Evolutionary conservation across 1,284 basidiomycete genomes (phyloP), one percentile per base, ranked within the genome.

Genomic region (Inonotus hispidus): DNA sequence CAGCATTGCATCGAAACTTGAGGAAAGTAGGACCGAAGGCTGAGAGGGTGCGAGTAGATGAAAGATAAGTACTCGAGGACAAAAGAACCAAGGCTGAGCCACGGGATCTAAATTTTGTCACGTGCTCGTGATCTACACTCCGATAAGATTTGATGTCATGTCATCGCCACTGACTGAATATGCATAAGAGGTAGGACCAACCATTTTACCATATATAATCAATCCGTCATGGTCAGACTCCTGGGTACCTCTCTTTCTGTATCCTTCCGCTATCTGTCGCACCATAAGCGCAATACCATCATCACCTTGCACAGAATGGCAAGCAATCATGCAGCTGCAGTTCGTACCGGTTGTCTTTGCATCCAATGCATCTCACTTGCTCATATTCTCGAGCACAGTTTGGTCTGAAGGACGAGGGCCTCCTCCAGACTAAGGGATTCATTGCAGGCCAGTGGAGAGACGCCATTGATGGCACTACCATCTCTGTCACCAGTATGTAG

Each of bases 381-480:
- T 19, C 21, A 35, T 21, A 55, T 23, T 41, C 4, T 8, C 52
- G 37, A n/a, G 27, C 56, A 14, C 63, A 90, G 87, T 84, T 88
- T 71, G 85, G 83, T 45, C 78, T 95, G 63, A 88, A 88, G 69
- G 93, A 95, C 68, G 72, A 85, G 1, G 80, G 82, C 4, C 75
- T 96, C 63, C 77, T 94, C 69, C 88, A 87, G 69, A 83, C 83
- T 27, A 83, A 92, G 74, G 90, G 81, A 0, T 82, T 87, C 65
- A 90, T 97, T 69, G 83, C 85, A 68, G 93, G 93, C 2, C 82
- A 92, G 72, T 93, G 91, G 88, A 77, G 92, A 6, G 84, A 89
- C 64, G 85, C 91, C n/a, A 81, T 82, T 62, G 83, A 83, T 43
- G 87, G 88, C 11, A 81, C 79, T 54, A 90, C 77, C 32, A 87